Percentiles rank a stretch among this genome's conserved stretches.
Evolutionary conservation across 2,329 filamentous ascomycete species (phyloP).

Genomic region (Neofusicoccum parvum): DNA sequence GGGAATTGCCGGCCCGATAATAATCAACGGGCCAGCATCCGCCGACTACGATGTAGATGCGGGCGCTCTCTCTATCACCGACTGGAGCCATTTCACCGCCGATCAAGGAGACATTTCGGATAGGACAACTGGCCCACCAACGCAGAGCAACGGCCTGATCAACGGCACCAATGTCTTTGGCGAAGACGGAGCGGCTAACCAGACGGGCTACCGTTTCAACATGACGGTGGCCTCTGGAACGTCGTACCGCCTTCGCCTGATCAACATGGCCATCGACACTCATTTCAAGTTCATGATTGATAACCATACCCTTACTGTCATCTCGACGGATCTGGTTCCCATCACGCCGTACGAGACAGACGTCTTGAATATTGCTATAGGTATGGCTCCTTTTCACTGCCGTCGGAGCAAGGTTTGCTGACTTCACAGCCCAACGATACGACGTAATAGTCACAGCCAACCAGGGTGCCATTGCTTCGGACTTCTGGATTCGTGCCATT

Average conservation of each 20-base stretch:
- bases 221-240: conserved; percentile 48
- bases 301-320: conserved; percentile 46
- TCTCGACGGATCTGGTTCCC: conserved; percentile 48
- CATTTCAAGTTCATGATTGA: conserved; percentile 37
- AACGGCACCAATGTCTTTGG: conserved; percentile 45
- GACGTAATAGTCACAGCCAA: conserved; percentile 43
- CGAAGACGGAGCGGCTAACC: conserved; percentile 15
- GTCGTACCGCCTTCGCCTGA: conserved; percentile 60
- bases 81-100: conserved; percentile 35
- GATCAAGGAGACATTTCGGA: conserved; percentile 5
- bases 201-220: conserved; percentile 28
- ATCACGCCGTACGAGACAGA: conserved; percentile 39
- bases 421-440: conserved; percentile 34
- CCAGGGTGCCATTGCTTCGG: conserved; percentile 26
- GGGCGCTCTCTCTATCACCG: conserved; percentile 44
- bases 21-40: conserved; percentile 43
- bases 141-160: conserved; percentile 49
- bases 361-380: conserved; percentile 36
- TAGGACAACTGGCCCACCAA: conserved; percentile 26
- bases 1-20: conserved; percentile 34
- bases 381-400: conserved; percentile 9
- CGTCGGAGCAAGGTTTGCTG: no score
- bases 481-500: conserved; percentile 22
- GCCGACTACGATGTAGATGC: conserved; percentile 43
- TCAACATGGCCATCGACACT: conserved; percentile 52